Evolutionary conservation across 2,329 filamentous ascomycete species (phyloP).

Genomic region (Phoma herbarum): DNA sequence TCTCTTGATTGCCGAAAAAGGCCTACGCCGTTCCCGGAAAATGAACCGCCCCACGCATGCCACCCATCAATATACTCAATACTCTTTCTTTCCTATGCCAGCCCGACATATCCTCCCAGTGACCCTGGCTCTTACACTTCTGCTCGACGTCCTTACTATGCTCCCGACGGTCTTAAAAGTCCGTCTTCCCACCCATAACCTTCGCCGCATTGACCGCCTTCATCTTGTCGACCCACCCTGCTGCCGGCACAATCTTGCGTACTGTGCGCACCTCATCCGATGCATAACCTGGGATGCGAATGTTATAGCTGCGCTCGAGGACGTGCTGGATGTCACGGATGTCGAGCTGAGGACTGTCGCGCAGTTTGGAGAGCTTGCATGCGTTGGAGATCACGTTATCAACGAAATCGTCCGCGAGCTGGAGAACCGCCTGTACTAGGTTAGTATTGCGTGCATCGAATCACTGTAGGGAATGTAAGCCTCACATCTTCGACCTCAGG

Average conservation of each 20-base stretch:
- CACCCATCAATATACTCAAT: neutral
- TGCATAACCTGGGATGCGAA: slow-evolving; percentile 89
- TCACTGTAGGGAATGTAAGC: neutral
- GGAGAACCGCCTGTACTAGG: slow-evolving; percentile 74
- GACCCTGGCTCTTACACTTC: neutral
- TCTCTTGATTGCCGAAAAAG: neutral
- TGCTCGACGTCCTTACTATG: neutral
- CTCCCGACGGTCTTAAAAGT: slow-evolving; percentile 37
- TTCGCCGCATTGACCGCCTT: slow-evolving; percentile 95
- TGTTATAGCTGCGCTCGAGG: slow-evolving; percentile 72
- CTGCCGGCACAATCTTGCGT: slow-evolving; percentile 87
- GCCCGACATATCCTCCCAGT: neutral
- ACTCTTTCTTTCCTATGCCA: neutral
- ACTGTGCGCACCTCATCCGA: slow-evolving; percentile 95
- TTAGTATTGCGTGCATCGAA: slow-evolving; percentile 25
- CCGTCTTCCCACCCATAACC: slow-evolving; percentile 62
- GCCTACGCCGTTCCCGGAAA: neutral
- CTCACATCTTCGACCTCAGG: slow-evolving; percentile 95
- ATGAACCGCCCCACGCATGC: neutral
- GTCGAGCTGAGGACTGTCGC: slow-evolving; percentile 88
- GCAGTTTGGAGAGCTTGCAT: slow-evolving; percentile 91
- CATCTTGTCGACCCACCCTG: slow-evolving; percentile 96
- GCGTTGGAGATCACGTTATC: slow-evolving; percentile 88
- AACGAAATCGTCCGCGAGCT: slow-evolving; percentile 92
- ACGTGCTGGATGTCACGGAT: slow-evolving; percentile 69